Conservation (phyloP, 352 stramenopile species). For the Phytophthora chlamydospora region DNA sequence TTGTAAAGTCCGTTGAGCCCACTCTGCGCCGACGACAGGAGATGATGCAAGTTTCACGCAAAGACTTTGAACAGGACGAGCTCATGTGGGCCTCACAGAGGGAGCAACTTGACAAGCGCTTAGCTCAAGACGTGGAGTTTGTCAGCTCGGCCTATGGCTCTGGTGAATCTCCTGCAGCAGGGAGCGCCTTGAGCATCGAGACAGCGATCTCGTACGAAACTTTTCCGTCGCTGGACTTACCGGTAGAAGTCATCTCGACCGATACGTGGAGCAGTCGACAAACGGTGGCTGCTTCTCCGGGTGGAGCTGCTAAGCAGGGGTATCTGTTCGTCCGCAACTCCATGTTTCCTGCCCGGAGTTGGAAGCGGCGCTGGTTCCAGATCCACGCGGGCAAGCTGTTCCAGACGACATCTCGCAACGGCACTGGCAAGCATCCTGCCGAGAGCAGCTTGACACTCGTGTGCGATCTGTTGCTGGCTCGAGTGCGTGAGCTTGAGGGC, state of each 20-base stretch:
- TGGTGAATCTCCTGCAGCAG: constrained; percentile 24
- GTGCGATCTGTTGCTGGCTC: constrained; percentile 84
- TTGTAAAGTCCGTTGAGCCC: constrained; percentile 80
- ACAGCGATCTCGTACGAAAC: constrained; percentile 26
- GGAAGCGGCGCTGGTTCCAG: constrained; percentile 89
- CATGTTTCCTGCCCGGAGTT: constrained; percentile 82
- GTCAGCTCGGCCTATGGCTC: constrained; percentile 20
- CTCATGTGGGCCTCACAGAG: constrained; percentile 77
- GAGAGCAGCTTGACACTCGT: constrained; percentile 75
- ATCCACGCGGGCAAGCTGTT: constrained; percentile 89
- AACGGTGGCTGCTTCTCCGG: constrained; percentile 32
- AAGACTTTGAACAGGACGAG: constrained; percentile 79
- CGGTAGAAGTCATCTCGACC: constrained; percentile 77
- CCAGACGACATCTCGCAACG: constrained; percentile 50
- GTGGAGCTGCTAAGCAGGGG: constrained; percentile 71
- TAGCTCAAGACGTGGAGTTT: constrained; percentile 60
- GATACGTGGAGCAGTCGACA: constrained; percentile 68
- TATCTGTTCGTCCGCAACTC: constrained; percentile 88
- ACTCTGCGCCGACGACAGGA: constrained; percentile 71
- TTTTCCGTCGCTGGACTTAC: constrained; percentile 60
- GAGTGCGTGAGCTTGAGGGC: constrained; percentile 62
- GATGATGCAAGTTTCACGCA: constrained; percentile 63
- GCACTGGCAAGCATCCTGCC: constrained; percentile 59
- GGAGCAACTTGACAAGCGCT: constrained; percentile 57
- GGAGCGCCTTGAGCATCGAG: constrained; percentile 19